These are phyloP conservation scores for Trichoderma sp. DNA, from an alignment of 2,329 filamentous ascomycete genomes.

Conservation along the genomic window DNA sequence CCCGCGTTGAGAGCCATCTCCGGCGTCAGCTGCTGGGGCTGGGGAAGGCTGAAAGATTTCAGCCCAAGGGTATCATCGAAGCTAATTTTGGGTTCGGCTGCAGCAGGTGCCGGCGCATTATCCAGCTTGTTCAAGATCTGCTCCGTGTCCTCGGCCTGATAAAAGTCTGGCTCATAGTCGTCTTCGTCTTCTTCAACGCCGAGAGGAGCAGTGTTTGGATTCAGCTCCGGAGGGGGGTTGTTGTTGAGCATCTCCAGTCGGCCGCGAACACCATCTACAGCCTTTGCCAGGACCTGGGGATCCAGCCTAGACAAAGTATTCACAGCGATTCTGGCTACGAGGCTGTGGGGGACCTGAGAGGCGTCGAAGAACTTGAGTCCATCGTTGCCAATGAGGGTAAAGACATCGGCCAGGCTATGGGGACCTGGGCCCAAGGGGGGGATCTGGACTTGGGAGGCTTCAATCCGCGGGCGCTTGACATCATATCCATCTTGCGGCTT, in stretches of 20 bases:
- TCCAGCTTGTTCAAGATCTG: constrained; percentile 79
- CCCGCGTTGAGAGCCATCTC: constrained; percentile 74
- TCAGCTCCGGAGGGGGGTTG: constrained; percentile 49
- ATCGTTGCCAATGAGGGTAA: constrained; percentile 74
- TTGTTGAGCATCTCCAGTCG: constrained; percentile 51
- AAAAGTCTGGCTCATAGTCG: constrained; percentile 89
- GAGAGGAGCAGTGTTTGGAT: constrained; percentile 61
- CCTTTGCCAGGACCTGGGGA: constrained; percentile 66
- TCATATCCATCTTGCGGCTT: constrained; percentile 75
- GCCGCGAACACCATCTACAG: constrained; percentile 64
- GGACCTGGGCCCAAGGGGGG: constrained; percentile 74
- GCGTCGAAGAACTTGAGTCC: constrained; percentile 81
- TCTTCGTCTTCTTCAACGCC: constrained; percentile 77
- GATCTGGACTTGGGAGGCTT: constrained; percentile 51
- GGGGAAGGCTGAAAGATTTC: constrained; percentile 76
- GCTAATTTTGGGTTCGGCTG: constrained; percentile 27
- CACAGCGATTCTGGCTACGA: constrained; percentile 80
- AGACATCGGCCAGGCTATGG: constrained; percentile 79
- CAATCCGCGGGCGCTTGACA: constrained; percentile 78
- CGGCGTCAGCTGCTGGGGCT: constrained; percentile 71
- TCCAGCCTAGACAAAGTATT: constrained; percentile 75
- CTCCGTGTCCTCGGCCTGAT: constrained; percentile 73
- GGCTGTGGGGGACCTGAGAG: constrained; percentile 70
- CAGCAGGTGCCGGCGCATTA: constrained; percentile 58
- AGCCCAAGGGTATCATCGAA: constrained; percentile 58